Conservation (phyloP, 2,329 filamentous ascomycete genomes). For the Cercospora sp. region DNA sequence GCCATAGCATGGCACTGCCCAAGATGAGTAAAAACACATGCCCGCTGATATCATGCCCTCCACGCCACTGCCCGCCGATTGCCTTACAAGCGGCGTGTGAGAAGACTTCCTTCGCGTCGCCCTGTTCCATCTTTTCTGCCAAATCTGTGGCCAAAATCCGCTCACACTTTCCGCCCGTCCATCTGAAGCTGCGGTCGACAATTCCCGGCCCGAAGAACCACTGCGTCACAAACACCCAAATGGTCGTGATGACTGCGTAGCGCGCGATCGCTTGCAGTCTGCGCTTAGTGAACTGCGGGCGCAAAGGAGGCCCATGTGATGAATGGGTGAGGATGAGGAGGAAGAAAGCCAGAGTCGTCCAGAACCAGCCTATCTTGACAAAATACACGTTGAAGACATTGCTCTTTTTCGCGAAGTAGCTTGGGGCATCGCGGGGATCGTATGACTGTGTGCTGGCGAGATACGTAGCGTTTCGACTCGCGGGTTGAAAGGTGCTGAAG, state of each 20-base stretch:
- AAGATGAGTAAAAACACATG: conserved; percentile 92
- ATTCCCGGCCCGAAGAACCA: conserved; percentile 93
- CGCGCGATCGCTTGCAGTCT: conserved; percentile 63
- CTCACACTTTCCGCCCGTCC: conserved; percentile 84
- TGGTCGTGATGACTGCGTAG: conserved; percentile 70
- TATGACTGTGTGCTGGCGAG: conserved; percentile 64
- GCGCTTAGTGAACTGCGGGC: conserved; percentile 45
- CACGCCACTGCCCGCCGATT: conserved; percentile 79
- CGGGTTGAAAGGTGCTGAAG: conserved; percentile 77
- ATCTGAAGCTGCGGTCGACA: conserved; percentile 85
- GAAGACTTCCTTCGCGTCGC: conserved; percentile 54
- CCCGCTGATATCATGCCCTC: conserved; percentile 95
- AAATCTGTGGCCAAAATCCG: conserved; percentile 49
- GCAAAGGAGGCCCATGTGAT: conserved; percentile 48
- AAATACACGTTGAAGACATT: conserved; percentile 93
- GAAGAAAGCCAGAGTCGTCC: conserved; percentile 75
- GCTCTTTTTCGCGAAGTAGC: conserved; percentile 90
- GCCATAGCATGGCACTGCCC: conserved; percentile 75
- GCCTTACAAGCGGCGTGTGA: conserved; percentile 80
- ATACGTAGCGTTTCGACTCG: conserved; percentile 65
- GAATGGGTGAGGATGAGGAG: conserved; percentile 70
- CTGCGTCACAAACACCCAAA: conserved; percentile 88
- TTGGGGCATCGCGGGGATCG: conserved; percentile 59
- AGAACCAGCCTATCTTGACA: conserved; percentile 93
- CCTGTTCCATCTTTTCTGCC: conserved; percentile 44